These are phyloP conservation scores for Cercospora janseana DNA, from an alignment of 2,329 filamentous ascomycete species.

Conservation along the genomic window DNA sequence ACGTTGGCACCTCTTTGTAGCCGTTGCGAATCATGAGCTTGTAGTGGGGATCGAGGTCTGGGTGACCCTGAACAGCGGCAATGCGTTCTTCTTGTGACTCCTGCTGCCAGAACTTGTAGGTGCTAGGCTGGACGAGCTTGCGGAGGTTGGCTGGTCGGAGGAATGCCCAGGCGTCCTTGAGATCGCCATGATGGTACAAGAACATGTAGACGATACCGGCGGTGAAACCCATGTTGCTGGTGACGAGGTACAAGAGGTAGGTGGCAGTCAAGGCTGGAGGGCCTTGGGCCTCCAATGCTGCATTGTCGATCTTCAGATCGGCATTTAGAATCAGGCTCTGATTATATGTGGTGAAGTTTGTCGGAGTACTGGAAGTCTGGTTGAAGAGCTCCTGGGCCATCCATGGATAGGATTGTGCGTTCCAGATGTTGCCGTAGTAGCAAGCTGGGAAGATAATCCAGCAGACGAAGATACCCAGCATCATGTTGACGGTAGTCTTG, in stretches of 20 bases:
- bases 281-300: conserved; percentile 39
- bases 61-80: conserved; percentile 27
- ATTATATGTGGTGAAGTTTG: conserved; percentile 43
- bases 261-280: conserved; percentile 44
- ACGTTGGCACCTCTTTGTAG: conserved; percentile 35
- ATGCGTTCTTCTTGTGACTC: conserved; percentile 29
- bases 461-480: conserved; percentile 20
- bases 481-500: conserved; percentile 9
- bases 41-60: conserved; percentile 36
- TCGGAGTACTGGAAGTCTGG: conserved; percentile 38
- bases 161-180: conserved; percentile 41
- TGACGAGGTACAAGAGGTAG: conserved; percentile 44
- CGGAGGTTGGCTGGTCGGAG: conserved; percentile 27
- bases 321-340: conserved; percentile 45
- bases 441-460: conserved; percentile 27
- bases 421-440: conserved; percentile 48
- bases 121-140: conserved; percentile 21
- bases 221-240: conserved; percentile 49
- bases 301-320: conserved; percentile 42
- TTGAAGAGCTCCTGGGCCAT: conserved; percentile 46
- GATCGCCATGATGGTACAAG: conserved; percentile 36
- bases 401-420: conserved; percentile 45
- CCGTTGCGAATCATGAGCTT: conserved; percentile 34
- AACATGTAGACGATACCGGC: conserved; percentile 48
- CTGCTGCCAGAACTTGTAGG: conserved; percentile 34